phyloP scores from a whole-genome alignment of 1,284 basidiomycete genomes.

The Rhodotorula sp. region DNA sequence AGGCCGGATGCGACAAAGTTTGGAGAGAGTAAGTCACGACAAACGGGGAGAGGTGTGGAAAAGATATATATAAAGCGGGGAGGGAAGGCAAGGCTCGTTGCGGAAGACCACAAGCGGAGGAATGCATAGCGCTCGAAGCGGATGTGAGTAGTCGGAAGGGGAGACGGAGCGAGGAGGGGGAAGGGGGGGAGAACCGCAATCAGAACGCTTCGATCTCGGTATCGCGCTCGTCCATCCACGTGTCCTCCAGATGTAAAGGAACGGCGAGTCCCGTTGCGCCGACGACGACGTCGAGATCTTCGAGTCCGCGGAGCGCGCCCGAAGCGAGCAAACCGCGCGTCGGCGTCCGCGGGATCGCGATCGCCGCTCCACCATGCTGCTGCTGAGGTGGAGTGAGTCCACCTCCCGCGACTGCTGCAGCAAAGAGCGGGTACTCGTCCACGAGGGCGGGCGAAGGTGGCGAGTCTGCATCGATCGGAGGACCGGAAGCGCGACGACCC shows the following conservation, averaged over 20 bases:
- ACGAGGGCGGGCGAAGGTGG: not conserved
- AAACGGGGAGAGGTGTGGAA: not conserved
- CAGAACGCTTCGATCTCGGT: conserved; percentile 1
- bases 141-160: not conserved
- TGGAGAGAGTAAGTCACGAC: not conserved
- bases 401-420: not conserved
- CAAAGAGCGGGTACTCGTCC: conserved; percentile 1
- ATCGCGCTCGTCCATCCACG: conserved; percentile 75
- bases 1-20: not conserved
- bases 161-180: not conserved
- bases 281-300: conserved; percentile 99
- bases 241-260: conserved; percentile 90
- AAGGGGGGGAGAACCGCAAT: not conserved
- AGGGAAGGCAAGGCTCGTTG: too few relatives aligned
- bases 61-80: not conserved
- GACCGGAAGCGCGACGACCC: not conserved
- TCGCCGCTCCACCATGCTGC: not conserved
- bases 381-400: not conserved
- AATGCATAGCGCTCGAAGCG: too few relatives aligned
- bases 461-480: not conserved
- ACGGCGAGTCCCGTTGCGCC: conserved; percentile 93
- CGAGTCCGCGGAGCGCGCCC: conserved; percentile 98
- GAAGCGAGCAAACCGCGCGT: not conserved
- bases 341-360: not conserved
- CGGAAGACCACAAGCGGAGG: too few relatives aligned